Evolutionary conservation across 129 eudicot genomes (phyloP).

Genomic region (Chrysanthemum seticuspe): DNA sequence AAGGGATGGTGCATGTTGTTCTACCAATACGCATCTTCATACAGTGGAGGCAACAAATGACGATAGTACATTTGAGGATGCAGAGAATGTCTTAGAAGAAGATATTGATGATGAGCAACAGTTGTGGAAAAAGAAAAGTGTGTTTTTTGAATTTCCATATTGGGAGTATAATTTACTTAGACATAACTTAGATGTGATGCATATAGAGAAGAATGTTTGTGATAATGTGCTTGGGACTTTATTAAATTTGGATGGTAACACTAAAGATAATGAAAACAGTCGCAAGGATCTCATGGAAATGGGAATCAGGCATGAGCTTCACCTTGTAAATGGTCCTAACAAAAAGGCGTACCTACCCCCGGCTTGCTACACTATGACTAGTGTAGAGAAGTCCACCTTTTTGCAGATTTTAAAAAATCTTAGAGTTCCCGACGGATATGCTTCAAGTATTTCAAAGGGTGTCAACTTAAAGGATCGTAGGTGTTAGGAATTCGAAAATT

Average conservation of each 20-base stretch:
- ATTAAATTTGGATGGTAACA: not conserved
- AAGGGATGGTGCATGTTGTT: not conserved
- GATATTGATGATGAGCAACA: not conserved
- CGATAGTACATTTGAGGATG: not conserved
- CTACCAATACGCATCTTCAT: not conserved
- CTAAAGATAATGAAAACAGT: not conserved
- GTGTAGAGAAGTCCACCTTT: too few species aligned
- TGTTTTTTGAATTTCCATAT: too few species aligned
- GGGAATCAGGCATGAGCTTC: too few species aligned
- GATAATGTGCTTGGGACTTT: not conserved
- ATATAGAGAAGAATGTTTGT: not conserved
- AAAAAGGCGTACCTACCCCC: too few species aligned
- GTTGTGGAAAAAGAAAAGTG: not conserved
- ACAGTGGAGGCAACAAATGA: not conserved
- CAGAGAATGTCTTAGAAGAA: not conserved
- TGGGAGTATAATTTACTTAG: not conserved
- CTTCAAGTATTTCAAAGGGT: too few species aligned
- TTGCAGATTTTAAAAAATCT: too few species aligned
- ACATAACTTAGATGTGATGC: slow-evolving; percentile 17
- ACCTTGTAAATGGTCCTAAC: too few species aligned
- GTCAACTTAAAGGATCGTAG: too few species aligned
- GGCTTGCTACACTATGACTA: too few species aligned
- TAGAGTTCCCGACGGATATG: too few species aligned
- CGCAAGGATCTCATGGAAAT: not conserved
- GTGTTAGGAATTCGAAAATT: too few species aligned